Percentiles rank a stretch among this genome's conserved stretches.
phyloP scores from a whole-genome alignment of 1,284 basidiomycete species.

The Malassezia sympodialis region DNA sequence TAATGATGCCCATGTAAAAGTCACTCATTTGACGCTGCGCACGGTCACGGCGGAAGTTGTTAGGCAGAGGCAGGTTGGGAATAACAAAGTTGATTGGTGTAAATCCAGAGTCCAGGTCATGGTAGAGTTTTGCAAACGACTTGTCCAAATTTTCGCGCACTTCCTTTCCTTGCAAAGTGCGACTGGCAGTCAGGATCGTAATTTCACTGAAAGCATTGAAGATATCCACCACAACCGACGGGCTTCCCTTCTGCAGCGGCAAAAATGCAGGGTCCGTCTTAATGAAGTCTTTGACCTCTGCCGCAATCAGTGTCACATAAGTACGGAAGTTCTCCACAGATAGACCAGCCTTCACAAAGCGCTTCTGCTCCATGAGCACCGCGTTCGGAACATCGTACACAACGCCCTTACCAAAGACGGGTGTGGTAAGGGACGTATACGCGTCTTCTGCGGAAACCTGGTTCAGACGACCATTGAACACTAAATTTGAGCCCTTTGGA shows the following conservation, averaged over 20 bases:
- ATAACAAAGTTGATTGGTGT: slow-evolving; percentile 67
- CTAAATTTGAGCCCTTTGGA: slow-evolving; percentile 82
- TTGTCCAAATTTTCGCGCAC: slow-evolving; percentile 71
- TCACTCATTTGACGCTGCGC: slow-evolving; percentile 89
- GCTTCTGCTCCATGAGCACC: slow-evolving; percentile 98
- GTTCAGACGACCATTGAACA: slow-evolving; percentile 83
- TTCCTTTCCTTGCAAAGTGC: slow-evolving; percentile 85
- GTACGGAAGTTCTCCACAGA: slow-evolving; percentile 80
- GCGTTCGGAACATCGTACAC: slow-evolving; percentile 97
- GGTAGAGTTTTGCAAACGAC: slow-evolving; percentile 73
- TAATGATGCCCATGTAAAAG: slow-evolving; percentile 82
- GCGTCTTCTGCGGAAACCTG: slow-evolving; percentile 93
- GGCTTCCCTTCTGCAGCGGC: slow-evolving; percentile 44
- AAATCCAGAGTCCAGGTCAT: slow-evolving; percentile 70
- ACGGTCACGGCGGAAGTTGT: slow-evolving; percentile 72
- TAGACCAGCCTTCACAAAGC: slow-evolving; percentile 73
- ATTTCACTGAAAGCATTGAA: slow-evolving; percentile 76
- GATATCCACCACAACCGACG: slow-evolving; percentile 31
- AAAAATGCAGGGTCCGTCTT: slow-evolving; percentile 56
- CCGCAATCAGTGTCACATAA: slow-evolving; percentile 81
- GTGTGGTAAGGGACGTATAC: slow-evolving; percentile 57
- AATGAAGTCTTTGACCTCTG: slow-evolving; percentile 46
- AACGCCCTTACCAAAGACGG: slow-evolving; percentile 81
- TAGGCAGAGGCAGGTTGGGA: slow-evolving; percentile 80
- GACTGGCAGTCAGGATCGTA: slow-evolving; percentile 84